Base-by-base conservation (phyloP, 768 basidiomycete species). In the Panus rudis region DNA sequence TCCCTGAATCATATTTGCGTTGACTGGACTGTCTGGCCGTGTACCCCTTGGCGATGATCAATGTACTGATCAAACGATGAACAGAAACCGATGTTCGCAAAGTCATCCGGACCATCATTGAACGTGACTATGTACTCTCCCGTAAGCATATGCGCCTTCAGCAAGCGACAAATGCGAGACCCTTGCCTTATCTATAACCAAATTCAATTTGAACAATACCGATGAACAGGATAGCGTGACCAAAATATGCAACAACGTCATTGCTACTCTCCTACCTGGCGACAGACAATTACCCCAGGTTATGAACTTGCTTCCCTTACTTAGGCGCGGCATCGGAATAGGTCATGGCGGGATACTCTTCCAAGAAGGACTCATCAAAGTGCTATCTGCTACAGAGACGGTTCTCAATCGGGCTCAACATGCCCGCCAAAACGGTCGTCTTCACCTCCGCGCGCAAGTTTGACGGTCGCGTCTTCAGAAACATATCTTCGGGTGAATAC, bases 351-450 rank as follows among this genome's bases (percentile, higher is more conserved):
- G 96, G 62, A 96, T 99, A 44, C 75, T 99, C 32, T 99, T 99
- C 70, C 93, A 97, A 61, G 93, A 98, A 57, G 93, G 94, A 7
- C 72, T 98, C 34, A 92, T 98, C 69, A 99, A 99, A 62, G 92
- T 92, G 24, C 77, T 99, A 30, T 99, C 98, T 56, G 96, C 96
- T 6, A 99, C 96, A 0, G 96, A 99, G 66, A 99, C 96, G 0
- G 11, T 97, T 97, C 66, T 94, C 93, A 13, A 96, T 96, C 46
- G 92, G 90, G 26, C 71, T 99, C 33, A 99, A 99, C 65, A 99
- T 99, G 96, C 96, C 96, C 11, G 96, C 96, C 14, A 98, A 97
- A 70, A 98, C 96, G 3, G 96, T 99, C 37, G 94, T 99, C 19
- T 99, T 99, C 70, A 96, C 92, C 0, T 76, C 84, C 1, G 84